Evolutionary conservation across 768 basidiomycete species (phyloP).

Genomic region (Coprinopsis marcescibilis): DNA sequence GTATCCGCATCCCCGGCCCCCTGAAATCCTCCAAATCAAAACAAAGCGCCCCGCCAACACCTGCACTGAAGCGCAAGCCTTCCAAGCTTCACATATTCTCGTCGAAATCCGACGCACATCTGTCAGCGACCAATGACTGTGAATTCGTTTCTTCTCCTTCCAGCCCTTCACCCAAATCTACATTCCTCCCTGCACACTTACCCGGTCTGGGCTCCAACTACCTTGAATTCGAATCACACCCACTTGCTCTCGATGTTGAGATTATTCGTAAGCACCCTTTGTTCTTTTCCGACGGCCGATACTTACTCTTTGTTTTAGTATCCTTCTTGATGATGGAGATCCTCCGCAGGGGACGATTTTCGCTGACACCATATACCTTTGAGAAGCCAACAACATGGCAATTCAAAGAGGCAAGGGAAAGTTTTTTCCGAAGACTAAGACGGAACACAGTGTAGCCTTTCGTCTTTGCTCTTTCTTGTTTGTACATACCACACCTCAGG

Average conservation of each 20-base stretch:
- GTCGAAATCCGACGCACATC: slow-evolving; percentile 11
- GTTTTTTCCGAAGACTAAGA: slow-evolving; percentile 31
- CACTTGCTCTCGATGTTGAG: slow-evolving; percentile 43
- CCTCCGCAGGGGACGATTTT: slow-evolving; percentile 53
- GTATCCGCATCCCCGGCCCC: slow-evolving; percentile 35
- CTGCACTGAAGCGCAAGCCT: slow-evolving; percentile 14
- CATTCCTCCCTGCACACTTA: slow-evolving; percentile 44
- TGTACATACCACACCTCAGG: background rate
- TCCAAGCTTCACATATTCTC: slow-evolving; percentile 11
- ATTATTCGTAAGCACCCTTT: slow-evolving; percentile 39
- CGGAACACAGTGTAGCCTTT: slow-evolving; percentile 29
- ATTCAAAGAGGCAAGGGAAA: slow-evolving; percentile 33
- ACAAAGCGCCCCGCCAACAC: slow-evolving; percentile 10
- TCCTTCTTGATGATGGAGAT: slow-evolving; percentile 64
- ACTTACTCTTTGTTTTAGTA: slow-evolving; percentile 28
- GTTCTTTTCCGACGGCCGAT: background rate
- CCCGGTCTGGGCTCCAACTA: slow-evolving; percentile 52
- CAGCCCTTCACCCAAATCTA: slow-evolving; percentile 19
- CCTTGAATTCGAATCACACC: slow-evolving; percentile 49
- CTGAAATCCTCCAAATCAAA: slow-evolving; percentile 22
- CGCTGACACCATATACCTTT: slow-evolving; percentile 41
- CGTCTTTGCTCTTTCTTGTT: background rate
- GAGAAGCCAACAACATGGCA: slow-evolving; percentile 46
- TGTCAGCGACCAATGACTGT: slow-evolving; percentile 20
- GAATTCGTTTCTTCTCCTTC: slow-evolving; percentile 12